A percentile compares a stretch with the other conserved stretches of the same genome.
Conservation (phyloP, 257 asterid genomes). For the Dorcoceras hygrometricum region DNA sequence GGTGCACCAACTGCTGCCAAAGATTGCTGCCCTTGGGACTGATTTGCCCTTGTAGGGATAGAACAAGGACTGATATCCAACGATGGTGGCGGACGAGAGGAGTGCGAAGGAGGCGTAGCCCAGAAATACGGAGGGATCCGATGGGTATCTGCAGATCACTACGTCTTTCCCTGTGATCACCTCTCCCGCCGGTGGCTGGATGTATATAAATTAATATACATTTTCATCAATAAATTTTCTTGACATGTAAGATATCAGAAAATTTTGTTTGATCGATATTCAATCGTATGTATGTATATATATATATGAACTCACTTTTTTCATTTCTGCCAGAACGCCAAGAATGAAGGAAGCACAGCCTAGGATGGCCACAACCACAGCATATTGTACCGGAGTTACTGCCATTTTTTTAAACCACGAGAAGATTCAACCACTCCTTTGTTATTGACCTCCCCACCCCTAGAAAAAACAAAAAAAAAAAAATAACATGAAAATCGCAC, state of each 20-base stretch:
- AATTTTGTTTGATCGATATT: no score
- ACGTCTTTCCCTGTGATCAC: conserved; percentile 25
- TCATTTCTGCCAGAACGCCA: conserved; percentile 30
- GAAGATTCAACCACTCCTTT: conserved; percentile 18
- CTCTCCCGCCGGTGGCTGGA: conserved; percentile 33
- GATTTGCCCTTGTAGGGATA: conserved; percentile 37
- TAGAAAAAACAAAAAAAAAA: neutral
- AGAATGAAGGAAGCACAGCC: conserved; percentile 28
- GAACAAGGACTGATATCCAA: conserved; percentile 31
- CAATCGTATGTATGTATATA: no score
- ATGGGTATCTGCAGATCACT: conserved; percentile 31
- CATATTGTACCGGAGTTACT: conserved; percentile 22
- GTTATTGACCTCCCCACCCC: conserved; percentile 14
- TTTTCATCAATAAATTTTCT: no score
- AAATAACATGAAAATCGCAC: neutral
- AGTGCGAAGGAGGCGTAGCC: conserved; percentile 29
- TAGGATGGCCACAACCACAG: conserved; percentile 24
- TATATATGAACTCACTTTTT: conserved; percentile 19
- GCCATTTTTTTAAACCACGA: conserved; percentile 16
- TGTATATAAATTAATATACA: neutral
- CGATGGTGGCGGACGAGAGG: conserved; percentile 18
- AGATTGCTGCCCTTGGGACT: conserved; percentile 28
- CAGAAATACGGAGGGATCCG: conserved; percentile 18
- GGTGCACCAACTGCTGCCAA: conserved; percentile 24
- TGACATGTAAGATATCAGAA: neutral